Base-by-base conservation (phyloP, 179 eudicot genomes). In the Vitellaria paradoxa region DNA sequence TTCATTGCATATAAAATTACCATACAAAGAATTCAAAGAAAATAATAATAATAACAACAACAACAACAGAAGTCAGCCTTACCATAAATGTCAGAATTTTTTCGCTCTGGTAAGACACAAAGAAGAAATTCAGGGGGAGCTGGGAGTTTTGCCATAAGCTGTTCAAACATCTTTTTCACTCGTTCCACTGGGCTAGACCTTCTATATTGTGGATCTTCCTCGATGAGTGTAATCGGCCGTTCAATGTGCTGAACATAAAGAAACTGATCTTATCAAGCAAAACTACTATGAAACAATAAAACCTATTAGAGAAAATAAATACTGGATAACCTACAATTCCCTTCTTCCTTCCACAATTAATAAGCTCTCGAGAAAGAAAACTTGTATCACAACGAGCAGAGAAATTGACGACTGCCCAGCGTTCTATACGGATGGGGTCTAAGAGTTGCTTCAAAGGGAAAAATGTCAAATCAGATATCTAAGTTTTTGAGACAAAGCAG, bases 361-460 rank as follows among this genome's bases (percentile, higher is more conserved):
- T 96, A 66, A 96, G 96, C 85, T 94, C 98, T 72, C 98, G 87
- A 65, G 97, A 92, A 66, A 96, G 91, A 77, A 76, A 75, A 74
- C 98, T 96, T 69, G 89, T 87, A 86, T 96, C 97, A 82, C 97
- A 86, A 68, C 82, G 82, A 76, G 92, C 90, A 77, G 98, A 96
- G 85, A 96, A 96, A 86, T 94, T 93, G 70, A 94, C 97, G 72
- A 94, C 86, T 65, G 96, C 97, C 99, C 99, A 96, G 21, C 86
- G 85, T 13, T 89, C 89, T 65, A 96, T 94, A 70, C 75, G 68
- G 20, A 81, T 80, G 60, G 99, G 94, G 17, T 74, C 77, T 26
- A 86, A 74, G 73, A 96, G 88, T 82, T 91, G 88, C 99, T 96
- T 76, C 86, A 85, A 55, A 65, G 75, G 66, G 56, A 52, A 20